phyloP scores from a whole-genome alignment of 257 asterid species.

The Linderniella brevidens region DNA sequence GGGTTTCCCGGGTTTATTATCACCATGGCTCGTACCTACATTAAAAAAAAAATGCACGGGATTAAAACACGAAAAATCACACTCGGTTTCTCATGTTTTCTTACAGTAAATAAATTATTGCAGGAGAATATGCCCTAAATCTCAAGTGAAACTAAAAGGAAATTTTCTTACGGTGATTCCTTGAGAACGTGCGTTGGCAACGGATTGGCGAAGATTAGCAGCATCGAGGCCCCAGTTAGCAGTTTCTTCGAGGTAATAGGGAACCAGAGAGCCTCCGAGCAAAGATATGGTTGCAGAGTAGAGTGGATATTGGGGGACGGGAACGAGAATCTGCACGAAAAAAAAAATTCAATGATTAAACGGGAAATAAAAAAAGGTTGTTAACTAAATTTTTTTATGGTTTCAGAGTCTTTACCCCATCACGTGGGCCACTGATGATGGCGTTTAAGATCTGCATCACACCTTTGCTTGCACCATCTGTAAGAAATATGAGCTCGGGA shows the following conservation, averaged over 20 bases:
- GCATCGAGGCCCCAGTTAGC: constrained; percentile 97
- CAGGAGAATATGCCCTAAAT: no score
- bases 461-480: constrained; percentile 99
- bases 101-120: no score
- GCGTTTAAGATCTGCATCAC: constrained; percentile 80
- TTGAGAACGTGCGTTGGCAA: constrained; percentile 70
- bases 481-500: constrained; percentile 87
- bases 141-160: background rate
- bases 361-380: background rate
- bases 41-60: constrained; percentile 9
- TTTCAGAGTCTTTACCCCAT: constrained; percentile 49
- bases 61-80: no score
- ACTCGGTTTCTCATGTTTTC: no score
- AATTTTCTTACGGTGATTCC: constrained; percentile 58
- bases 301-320: constrained; percentile 97
- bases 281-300: constrained; percentile 87
- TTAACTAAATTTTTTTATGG: no score
- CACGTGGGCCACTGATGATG: constrained; percentile 44
- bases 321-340: constrained; percentile 59
- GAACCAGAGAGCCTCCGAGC: constrained; percentile 85
- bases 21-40: constrained; percentile 96
- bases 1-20: constrained; percentile 97
- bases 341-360: no score
- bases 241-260: constrained; percentile 91
- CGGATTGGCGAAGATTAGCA: constrained; percentile 66